A percentile compares a stretch with the other conserved stretches of the same genome.
phyloP scores from a whole-genome alignment of 2,329 filamentous ascomycete species.

The Pseudocercospora musae region DNA sequence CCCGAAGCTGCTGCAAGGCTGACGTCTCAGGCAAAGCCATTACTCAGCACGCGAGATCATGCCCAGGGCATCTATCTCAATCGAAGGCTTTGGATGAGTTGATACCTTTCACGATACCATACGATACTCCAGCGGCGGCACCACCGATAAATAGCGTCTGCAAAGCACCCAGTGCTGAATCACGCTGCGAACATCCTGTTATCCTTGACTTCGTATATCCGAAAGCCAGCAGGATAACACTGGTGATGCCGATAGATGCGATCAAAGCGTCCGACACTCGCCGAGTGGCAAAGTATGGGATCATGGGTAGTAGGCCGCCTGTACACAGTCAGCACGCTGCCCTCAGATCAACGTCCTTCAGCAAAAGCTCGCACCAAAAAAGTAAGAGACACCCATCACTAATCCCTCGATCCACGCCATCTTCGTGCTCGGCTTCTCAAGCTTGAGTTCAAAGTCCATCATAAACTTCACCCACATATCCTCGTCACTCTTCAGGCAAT shows the following conservation, averaged over 20 bases:
- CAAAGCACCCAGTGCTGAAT: conserved; percentile 32
- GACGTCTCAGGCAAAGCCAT: neutral
- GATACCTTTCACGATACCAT: conserved; percentile 40
- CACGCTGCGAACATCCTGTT: conserved; percentile 28
- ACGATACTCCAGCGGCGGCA: conserved; percentile 37
- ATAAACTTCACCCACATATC: conserved; percentile 56
- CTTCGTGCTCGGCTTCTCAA: conserved; percentile 44
- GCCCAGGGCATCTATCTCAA: neutral
- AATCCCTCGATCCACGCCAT: conserved; percentile 48
- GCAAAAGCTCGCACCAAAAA: conserved; percentile 30
- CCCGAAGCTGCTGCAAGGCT: neutral
- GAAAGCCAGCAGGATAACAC: conserved; percentile 49
- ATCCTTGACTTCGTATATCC: conserved; percentile 49
- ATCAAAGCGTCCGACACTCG: conserved; percentile 43
- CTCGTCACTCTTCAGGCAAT: conserved; percentile 49
- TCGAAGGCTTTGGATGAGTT: conserved; percentile 18
- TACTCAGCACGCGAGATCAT: neutral
- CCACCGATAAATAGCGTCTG: conserved; percentile 39
- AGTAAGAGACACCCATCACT: conserved; percentile 41
- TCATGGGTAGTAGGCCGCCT: conserved; percentile 45
- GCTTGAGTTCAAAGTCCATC: conserved; percentile 57
- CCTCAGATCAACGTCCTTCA: neutral
- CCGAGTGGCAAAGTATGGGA: conserved; percentile 50
- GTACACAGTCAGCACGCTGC: conserved; percentile 1
- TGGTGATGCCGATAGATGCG: conserved; percentile 52